A percentile compares a stretch with the other conserved stretches of the same genome.
phyloP scores from a whole-genome alignment of 106 monocot genomes.

The Apostasia ramifera region DNA sequence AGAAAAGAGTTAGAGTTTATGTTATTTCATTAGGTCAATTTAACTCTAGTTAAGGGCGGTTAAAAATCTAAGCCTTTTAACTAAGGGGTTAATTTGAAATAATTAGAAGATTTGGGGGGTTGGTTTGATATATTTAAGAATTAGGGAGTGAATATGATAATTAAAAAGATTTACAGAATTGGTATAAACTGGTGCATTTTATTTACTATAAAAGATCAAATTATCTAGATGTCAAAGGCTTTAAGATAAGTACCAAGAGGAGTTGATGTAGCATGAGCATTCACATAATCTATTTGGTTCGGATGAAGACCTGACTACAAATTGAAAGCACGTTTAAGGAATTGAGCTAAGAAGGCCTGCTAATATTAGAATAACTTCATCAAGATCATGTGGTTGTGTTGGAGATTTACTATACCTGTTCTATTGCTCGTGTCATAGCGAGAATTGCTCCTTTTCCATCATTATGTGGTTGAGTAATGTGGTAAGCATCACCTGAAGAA shows the following conservation, averaged over 20 bases:
- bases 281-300: conserved; percentile 80
- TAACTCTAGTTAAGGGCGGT: too few species aligned
- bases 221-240: neutral
- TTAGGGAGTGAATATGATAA: too few species aligned
- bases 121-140: too few species aligned
- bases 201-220: neutral
- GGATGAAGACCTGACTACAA: conserved; percentile 79
- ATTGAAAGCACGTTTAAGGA: neutral
- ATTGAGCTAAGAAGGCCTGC: neutral
- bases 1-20: too few species aligned
- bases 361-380: neutral
- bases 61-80: too few species aligned
- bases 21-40: too few species aligned
- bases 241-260: conserved; percentile 54
- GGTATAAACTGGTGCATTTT: neutral
- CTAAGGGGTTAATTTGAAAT: too few species aligned
- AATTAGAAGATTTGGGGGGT: too few species aligned
- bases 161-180: too few species aligned
- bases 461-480: conserved; percentile 89
- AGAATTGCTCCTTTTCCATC: conserved; percentile 93
- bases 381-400: neutral
- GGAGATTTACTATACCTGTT: conserved; percentile 44
- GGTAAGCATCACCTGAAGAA: conserved; percentile 78
- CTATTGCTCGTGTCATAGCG: conserved; percentile 74
- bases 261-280: conserved; percentile 98